phyloP scores from a whole-genome alignment of 1,284 basidiomycete species.

The Meripilus lineatus region DNA sequence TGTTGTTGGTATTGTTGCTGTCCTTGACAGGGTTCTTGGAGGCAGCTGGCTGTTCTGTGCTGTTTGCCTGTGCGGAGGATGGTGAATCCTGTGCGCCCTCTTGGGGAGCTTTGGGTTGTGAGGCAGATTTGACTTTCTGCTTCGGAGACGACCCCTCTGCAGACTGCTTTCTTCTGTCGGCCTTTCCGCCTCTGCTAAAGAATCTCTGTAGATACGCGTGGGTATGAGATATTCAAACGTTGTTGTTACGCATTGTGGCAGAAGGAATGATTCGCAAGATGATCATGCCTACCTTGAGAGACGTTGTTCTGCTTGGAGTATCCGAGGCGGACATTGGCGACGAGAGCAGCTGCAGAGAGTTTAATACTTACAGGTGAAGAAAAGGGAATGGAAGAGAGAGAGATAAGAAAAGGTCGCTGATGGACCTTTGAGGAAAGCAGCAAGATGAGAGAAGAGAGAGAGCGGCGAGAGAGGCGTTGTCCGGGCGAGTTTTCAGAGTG shows the following conservation, averaged over 20 bases:
- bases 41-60: neutral
- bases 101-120: neutral
- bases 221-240: neutral
- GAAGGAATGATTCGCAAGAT: neutral
- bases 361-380: too few relatives aligned
- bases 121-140: neutral
- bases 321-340: constrained; percentile 8
- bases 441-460: too few relatives aligned
- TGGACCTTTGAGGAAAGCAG: too few relatives aligned
- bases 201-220: neutral
- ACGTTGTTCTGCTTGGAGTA: neutral
- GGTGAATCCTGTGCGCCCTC: neutral
- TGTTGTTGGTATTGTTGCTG: constrained; percentile 12
- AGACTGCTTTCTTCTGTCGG: neutral
- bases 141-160: neutral
- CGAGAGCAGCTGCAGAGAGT: constrained; percentile 2
- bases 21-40: neutral
- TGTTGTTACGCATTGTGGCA: neutral
- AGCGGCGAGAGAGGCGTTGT: neutral
- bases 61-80: too few relatives aligned
- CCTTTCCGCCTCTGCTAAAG: constrained; percentile 1
- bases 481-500: too few relatives aligned
- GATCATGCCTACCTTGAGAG: constrained; percentile 1
- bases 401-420: too few relatives aligned
- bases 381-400: too few relatives aligned